Percentiles rank a stretch among this genome's conserved stretches.
Evolutionary conservation across 768 basidiomycete species (phyloP).

Genomic region (Kondoa malvinella): DNA sequence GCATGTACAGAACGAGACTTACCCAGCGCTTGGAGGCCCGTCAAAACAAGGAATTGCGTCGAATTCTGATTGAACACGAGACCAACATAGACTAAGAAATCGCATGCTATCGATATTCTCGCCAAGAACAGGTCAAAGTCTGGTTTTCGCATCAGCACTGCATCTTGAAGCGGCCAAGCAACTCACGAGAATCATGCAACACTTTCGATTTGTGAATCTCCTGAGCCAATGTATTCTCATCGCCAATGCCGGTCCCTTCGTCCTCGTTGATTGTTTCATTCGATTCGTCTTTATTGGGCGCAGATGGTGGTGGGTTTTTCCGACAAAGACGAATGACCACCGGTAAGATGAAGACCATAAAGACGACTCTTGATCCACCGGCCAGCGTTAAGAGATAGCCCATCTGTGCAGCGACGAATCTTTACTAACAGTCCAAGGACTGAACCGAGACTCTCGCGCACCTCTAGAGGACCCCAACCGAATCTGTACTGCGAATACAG

Average conservation of each 20-base stretch:
- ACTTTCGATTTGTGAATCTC: conserved; percentile 16
- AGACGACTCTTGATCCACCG: conserved; percentile 21
- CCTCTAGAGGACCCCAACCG: conserved; percentile 19
- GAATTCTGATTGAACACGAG: conserved; percentile 16
- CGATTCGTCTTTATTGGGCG: neutral
- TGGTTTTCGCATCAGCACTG: conserved; percentile 4
- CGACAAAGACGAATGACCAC: conserved; percentile 20
- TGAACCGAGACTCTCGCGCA: too few relatives aligned
- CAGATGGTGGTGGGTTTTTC: neutral
- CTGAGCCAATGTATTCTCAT: conserved; percentile 12
- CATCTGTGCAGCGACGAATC: conserved; percentile 1
- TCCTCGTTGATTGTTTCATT: neutral
- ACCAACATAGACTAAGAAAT: conserved; percentile 18
- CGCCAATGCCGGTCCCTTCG: neutral
- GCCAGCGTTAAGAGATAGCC: conserved; percentile 23
- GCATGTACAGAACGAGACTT: too few relatives aligned
- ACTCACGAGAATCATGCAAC: conserved; percentile 19
- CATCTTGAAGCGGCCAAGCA: conserved; percentile 2
- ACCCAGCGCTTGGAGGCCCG: conserved; percentile 20
- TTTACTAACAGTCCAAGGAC: neutral
- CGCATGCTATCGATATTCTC: conserved; percentile 17
- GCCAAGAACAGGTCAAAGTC: conserved; percentile 27
- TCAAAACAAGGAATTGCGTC: conserved; percentile 19
- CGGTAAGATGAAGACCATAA: conserved; percentile 24
- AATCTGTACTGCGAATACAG: conserved; percentile 26